These are phyloP conservation scores for Aphanomyces astaci DNA, from an alignment of 352 stramenopile species.

Conservation along the genomic window DNA sequence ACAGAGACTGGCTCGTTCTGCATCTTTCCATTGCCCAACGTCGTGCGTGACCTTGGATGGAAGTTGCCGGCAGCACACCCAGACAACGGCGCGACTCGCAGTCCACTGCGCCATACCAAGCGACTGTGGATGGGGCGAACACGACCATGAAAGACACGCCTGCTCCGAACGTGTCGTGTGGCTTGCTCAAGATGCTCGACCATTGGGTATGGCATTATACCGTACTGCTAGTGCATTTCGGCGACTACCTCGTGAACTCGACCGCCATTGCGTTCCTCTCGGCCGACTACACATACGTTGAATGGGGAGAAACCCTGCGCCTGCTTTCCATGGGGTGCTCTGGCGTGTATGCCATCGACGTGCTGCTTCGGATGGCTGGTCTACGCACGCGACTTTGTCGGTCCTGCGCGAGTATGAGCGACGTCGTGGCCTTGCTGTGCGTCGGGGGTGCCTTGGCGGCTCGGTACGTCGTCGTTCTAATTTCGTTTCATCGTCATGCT, in stretches of 20 bases:
- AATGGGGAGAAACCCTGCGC: slow-evolving; percentile 54
- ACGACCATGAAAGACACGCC: not conserved
- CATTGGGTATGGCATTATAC: slow-evolving; percentile 59
- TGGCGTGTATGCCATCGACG: slow-evolving; percentile 76
- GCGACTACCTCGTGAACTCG: slow-evolving; percentile 79
- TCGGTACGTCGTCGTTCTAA: slow-evolving; percentile 53
- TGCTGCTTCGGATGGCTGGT: slow-evolving; percentile 64
- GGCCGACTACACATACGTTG: slow-evolving; percentile 46
- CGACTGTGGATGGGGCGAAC: not conserved
- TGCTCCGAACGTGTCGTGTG: not conserved
- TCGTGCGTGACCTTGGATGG: no score
- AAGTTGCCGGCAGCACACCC: not conserved
- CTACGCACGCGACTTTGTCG: slow-evolving; percentile 62
- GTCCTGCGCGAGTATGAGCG: slow-evolving; percentile 77
- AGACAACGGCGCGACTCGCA: not conserved
- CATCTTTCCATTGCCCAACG: no score
- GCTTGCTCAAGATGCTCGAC: slow-evolving; percentile 4
- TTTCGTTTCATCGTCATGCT: slow-evolving; percentile 18
- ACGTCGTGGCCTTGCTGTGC: slow-evolving; percentile 59
- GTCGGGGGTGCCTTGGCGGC: slow-evolving; percentile 51
- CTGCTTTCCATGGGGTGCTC: slow-evolving; percentile 68
- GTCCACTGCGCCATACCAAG: not conserved
- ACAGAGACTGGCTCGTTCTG: not conserved
- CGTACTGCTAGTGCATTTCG: slow-evolving; percentile 72
- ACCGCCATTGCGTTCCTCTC: slow-evolving; percentile 68